Conservation (phyloP, 768 basidiomycete genomes). For the Coprinopsis sp. region DNA sequence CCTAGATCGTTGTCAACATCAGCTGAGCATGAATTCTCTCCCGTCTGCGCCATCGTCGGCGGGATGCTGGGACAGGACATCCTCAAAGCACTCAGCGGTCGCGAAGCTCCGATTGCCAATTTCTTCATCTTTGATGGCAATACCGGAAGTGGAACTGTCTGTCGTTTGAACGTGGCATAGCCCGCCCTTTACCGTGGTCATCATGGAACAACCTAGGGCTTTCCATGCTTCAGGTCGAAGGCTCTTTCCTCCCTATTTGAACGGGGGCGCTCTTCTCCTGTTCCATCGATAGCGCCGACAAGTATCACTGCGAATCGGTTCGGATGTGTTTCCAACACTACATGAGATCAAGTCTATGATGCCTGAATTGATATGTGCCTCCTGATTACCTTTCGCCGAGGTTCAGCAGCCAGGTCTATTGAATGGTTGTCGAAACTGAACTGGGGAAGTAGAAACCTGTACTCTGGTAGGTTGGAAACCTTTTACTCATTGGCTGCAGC, state of each 20-base stretch:
- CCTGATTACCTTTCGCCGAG: conserved; percentile 16
- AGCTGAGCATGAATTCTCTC: conserved; percentile 84
- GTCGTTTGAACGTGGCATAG: conserved; percentile 46
- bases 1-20: conserved; percentile 62
- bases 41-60: conserved; percentile 91
- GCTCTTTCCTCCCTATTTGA: too few species aligned
- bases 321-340: not conserved
- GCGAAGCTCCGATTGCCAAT: conserved; percentile 92
- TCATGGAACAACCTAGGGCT: not conserved
- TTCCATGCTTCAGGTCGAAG: too few species aligned
- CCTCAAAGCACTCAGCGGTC: conserved; percentile 82
- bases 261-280: not conserved
- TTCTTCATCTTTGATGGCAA: conserved; percentile 86
- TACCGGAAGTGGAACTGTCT: conserved; percentile 71
- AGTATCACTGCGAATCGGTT: not conserved
- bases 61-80: conserved; percentile 95
- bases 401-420: conserved; percentile 7
- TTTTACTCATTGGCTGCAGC: too few species aligned
- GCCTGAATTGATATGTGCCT: not conserved
- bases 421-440: not conserved
- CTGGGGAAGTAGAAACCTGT: too few species aligned
- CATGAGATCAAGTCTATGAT: conserved; percentile 4
- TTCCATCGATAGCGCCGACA: not conserved
- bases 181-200: not conserved
- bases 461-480: too few species aligned